Conservation (phyloP, 768 basidiomycete genomes). For the Rhodotorula graminis region DNA sequence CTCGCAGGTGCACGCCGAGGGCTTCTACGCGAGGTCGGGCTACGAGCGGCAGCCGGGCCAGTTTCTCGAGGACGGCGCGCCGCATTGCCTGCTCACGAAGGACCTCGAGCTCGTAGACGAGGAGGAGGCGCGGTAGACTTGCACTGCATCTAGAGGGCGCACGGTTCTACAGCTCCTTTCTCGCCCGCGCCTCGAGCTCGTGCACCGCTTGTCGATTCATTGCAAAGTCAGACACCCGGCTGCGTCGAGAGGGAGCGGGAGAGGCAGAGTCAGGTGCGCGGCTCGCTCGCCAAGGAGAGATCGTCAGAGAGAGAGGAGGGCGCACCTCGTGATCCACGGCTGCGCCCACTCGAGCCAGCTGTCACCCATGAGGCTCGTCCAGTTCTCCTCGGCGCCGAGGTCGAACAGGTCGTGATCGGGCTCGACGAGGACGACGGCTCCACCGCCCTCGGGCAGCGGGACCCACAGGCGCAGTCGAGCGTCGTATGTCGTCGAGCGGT, state of each 20-base stretch:
- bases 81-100: slow-evolving; percentile 1
- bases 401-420: slow-evolving; percentile 22
- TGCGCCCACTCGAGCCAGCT: slow-evolving; percentile 21
- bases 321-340: slow-evolving; percentile 5
- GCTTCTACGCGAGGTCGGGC: slow-evolving; percentile 16
- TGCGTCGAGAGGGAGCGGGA: neutral
- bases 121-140: neutral
- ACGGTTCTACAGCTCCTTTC: neutral
- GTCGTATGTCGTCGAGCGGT: slow-evolving; percentile 1
- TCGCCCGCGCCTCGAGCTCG: neutral
- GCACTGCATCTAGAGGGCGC: neutral
- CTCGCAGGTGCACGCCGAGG: slow-evolving; percentile 10
- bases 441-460: neutral
- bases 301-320: too few species aligned
- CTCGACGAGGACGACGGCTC: slow-evolving; percentile 8
- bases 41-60: slow-evolving; percentile 17
- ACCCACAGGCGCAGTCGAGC: slow-evolving; percentile 15
- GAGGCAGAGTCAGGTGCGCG: too few species aligned
- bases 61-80: slow-evolving; percentile 21
- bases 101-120: neutral
- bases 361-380: slow-evolving; percentile 19
- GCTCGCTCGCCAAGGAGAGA: neutral
- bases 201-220: neutral
- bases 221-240: neutral
- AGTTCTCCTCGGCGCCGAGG: slow-evolving; percentile 24